Percentiles rank a stretch among this genome's conserved stretches.
These are phyloP conservation scores for Tetrahymena malaccensis DNA, from an alignment of 73 alveolate species.

Conservation along the genomic window DNA sequence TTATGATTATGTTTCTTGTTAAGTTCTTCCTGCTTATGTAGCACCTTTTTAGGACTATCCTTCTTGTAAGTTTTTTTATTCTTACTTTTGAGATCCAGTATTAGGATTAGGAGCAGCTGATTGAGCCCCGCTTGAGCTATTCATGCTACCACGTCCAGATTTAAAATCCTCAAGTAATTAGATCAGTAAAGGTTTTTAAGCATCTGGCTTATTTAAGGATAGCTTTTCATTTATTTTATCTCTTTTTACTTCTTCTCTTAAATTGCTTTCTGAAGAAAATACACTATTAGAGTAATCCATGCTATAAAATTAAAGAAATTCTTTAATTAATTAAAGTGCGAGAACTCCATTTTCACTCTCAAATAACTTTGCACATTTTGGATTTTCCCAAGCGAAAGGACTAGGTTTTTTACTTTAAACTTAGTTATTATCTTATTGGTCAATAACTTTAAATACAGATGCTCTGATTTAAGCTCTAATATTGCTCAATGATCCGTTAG, in stretches of 20 bases:
- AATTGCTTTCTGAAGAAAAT: slow-evolving; percentile 30
- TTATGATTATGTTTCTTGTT: background rate
- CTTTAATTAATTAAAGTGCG: slow-evolving; percentile 20
- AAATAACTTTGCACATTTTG: slow-evolving; percentile 12
- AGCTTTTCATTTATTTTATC: slow-evolving; percentile 24
- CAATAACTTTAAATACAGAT: slow-evolving; percentile 40
- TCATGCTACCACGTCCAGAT: background rate
- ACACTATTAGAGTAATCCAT: slow-evolving; percentile 35
- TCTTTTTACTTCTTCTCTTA: slow-evolving; percentile 31
- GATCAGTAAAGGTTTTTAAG: slow-evolving; percentile 11
- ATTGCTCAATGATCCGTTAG: slow-evolving; percentile 36
- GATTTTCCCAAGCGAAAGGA: slow-evolving; percentile 40
- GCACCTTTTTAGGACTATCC: background rate
- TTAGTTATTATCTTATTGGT: slow-evolving; percentile 14
- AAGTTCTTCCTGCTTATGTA: background rate
- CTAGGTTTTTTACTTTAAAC: slow-evolving; percentile 16
- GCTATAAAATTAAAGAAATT: slow-evolving; percentile 18
- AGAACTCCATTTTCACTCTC: slow-evolving; percentile 14
- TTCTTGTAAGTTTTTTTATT: background rate
- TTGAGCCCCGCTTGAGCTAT: background rate
- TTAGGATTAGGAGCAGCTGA: background rate
- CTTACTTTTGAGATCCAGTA: background rate
- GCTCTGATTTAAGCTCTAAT: slow-evolving; percentile 46
- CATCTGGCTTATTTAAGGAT: slow-evolving; percentile 2
- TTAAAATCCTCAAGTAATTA: background rate